Evolutionary conservation across 2,329 filamentous ascomycete genomes (phyloP).

Genomic region (Clarireedia sp.): DNA sequence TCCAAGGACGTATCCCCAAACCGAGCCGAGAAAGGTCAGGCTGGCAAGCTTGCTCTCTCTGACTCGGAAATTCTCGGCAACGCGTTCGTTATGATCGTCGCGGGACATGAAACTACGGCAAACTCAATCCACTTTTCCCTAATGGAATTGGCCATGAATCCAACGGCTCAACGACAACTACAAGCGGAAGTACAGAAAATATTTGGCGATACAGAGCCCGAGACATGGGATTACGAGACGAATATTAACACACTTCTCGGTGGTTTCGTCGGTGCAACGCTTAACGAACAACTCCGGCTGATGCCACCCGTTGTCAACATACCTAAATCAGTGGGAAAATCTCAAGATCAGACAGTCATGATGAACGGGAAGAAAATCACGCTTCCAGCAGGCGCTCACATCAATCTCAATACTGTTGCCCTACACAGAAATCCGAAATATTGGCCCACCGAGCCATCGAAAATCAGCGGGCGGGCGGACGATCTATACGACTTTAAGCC

Average conservation of each 20-base stretch:
- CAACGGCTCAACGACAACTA: conserved; percentile 53
- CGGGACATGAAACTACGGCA: conserved; percentile 75
- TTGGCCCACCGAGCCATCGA: conserved; percentile 41
- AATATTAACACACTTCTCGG: conserved; percentile 58
- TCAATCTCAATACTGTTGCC: conserved; percentile 38
- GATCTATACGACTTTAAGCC: conserved; percentile 40
- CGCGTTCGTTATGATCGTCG: conserved; percentile 59
- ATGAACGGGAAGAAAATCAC: conserved; percentile 18
- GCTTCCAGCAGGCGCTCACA: conserved; percentile 28
- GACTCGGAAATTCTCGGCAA: conserved; percentile 66
- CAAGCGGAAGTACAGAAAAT: conserved; percentile 63
- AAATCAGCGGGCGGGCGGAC: conserved; percentile 53
- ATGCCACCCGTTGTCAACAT: conserved; percentile 65
- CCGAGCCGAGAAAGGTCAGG: conserved; percentile 39
- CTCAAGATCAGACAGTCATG: conserved; percentile 47
- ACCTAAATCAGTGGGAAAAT: conserved; percentile 53
- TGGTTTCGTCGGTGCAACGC: conserved; percentile 63
- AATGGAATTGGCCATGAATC: conserved; percentile 58
- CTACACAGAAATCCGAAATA: conserved; percentile 47
- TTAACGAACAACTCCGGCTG: conserved; percentile 70
- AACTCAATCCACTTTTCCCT: conserved; percentile 67
- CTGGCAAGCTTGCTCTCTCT: conserved; percentile 45
- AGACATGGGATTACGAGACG: conserved; percentile 63
- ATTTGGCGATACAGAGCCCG: conserved; percentile 48
- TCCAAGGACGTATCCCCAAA: conserved; percentile 32